These are phyloP conservation scores for Corylus heterophylla DNA, from an alignment of 306 rosid species.

Conservation along the genomic window DNA sequence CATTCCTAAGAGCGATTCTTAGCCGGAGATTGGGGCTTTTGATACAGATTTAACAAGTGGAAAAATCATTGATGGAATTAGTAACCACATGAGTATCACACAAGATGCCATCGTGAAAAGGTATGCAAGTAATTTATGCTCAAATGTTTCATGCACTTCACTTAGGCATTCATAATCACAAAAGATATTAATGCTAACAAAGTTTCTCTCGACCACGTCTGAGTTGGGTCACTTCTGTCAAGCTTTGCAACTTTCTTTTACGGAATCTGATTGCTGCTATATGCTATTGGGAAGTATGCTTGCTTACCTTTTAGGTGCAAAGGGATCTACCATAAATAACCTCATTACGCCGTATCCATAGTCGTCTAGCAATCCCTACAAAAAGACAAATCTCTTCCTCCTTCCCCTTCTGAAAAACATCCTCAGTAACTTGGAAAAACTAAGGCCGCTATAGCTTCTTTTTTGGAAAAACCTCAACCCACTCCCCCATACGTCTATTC, in stretches of 20 bases:
- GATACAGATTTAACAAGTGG: constrained; percentile 79
- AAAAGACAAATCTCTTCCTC: no score
- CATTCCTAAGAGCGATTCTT: constrained; percentile 66
- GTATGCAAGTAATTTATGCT: constrained; percentile 30
- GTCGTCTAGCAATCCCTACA: no score
- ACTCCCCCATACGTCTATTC: no score
- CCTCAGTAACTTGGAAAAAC: no score
- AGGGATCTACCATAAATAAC: no score
- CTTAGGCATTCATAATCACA: neutral
- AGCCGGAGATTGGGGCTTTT: constrained; percentile 81
- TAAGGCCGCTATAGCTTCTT: no score
- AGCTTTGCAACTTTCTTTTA: constrained; percentile 63
- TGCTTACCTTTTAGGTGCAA: no score
- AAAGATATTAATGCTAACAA: constrained; percentile 1
- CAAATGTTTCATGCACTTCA: constrained; percentile 6
- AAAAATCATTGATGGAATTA: constrained; percentile 68
- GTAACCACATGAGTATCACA: constrained; percentile 69
- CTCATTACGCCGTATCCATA: no score
- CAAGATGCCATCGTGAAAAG: constrained; percentile 88
- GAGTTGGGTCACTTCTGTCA: constrained; percentile 82
- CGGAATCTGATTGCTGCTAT: constrained; percentile 73
- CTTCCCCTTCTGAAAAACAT: no score
- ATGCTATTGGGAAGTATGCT: constrained; percentile 36
- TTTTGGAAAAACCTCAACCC: no score
- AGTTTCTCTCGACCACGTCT: constrained; percentile 19